Evolutionary conservation across 2,329 filamentous ascomycete genomes (phyloP).

Genomic region (Penicillium decumbens): DNA sequence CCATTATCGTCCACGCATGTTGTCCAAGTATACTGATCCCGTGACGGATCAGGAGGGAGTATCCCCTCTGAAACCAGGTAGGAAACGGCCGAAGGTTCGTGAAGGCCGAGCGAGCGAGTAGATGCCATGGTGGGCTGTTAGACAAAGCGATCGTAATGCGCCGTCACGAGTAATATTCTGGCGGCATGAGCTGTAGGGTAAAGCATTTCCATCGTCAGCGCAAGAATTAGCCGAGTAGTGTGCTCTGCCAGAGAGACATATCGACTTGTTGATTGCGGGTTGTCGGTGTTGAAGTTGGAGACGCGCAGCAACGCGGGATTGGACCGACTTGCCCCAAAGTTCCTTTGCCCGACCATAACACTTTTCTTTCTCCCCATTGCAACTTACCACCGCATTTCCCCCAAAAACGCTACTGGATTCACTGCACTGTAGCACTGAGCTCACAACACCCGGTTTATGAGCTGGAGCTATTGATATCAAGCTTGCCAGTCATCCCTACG

Average conservation of each 20-base stretch:
- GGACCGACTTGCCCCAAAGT: conserved; percentile 16
- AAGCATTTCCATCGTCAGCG: conserved; percentile 28
- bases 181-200: conserved; percentile 21
- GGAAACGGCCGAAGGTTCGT: conserved; percentile 76
- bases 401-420: neutral
- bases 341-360: conserved; percentile 24
- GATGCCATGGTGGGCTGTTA: conserved; percentile 65
- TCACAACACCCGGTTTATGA: neutral
- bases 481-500: neutral
- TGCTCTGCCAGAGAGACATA: conserved; percentile 8
- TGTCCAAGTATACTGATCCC: conserved; percentile 69
- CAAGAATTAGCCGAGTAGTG: conserved; percentile 2
- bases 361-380: conserved; percentile 13
- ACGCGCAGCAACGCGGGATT: conserved; percentile 31
- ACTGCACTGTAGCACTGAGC: neutral
- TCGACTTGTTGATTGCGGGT: conserved; percentile 5
- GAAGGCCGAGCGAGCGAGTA: conserved; percentile 83
- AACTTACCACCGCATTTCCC: conserved; percentile 8
- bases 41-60: conserved; percentile 61
- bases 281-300: conserved; percentile 11
- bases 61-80: conserved; percentile 79
- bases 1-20: conserved; percentile 48
- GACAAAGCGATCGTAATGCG: conserved; percentile 17
- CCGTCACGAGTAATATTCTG: conserved; percentile 20
- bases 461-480: conserved; percentile 1